Conservation (phyloP, 306 rosid species). For the Trifolium dubium region DNA sequence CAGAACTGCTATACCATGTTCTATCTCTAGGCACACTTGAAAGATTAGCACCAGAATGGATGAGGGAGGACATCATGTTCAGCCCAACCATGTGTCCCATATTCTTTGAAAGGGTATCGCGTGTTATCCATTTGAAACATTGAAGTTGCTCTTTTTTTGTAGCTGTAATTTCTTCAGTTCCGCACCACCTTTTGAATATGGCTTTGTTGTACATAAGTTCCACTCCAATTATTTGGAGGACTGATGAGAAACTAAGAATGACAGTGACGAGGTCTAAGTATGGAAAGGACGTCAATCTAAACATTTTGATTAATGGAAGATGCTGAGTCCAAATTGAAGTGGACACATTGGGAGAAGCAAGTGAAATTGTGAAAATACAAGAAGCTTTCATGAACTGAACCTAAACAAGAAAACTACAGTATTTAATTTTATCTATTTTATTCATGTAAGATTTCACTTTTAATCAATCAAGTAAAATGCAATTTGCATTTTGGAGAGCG, state of each 20-base stretch:
- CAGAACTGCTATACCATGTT: constrained; percentile 65
- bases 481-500: no score
- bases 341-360: background rate
- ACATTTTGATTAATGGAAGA: background rate
- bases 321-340: background rate
- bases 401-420: background rate
- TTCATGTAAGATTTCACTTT: background rate
- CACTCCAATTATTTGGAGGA: constrained; percentile 19
- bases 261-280: background rate
- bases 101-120: constrained; percentile 75
- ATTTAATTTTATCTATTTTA: background rate
- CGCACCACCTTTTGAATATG: background rate
- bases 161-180: background rate
- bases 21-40: constrained; percentile 79
- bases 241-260: background rate
- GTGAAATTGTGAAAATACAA: background rate
- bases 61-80: constrained; percentile 82
- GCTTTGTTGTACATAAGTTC: constrained; percentile 27
- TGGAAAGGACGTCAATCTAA: background rate
- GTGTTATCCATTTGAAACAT: constrained; percentile 58
- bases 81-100: constrained; percentile 80
- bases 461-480: no score
- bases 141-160: constrained; percentile 23
- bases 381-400: background rate
- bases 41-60: constrained; percentile 94